These are phyloP conservation scores for Pseudopithomyces maydicus DNA, from an alignment of 2,329 filamentous ascomycete genomes.

Conservation along the genomic window DNA sequence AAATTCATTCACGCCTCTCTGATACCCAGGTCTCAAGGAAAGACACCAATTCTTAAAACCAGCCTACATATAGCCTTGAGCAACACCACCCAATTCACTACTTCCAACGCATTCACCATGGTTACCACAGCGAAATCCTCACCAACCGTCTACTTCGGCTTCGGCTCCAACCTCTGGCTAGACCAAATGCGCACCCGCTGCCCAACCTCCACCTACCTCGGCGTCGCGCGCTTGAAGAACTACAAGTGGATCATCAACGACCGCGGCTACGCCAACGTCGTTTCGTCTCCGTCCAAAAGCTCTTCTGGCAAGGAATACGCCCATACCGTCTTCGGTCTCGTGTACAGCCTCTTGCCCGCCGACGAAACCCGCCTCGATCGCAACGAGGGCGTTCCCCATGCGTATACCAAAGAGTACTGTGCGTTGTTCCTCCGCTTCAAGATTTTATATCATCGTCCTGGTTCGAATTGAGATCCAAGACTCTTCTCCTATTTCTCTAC, in stretches of 20 bases:
- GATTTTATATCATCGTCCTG: too few relatives aligned
- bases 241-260: slow-evolving; percentile 71
- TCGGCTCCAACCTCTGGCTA: slow-evolving; percentile 71
- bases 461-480: too few relatives aligned
- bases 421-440: too few relatives aligned
- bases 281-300: slow-evolving; percentile 26
- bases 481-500: too few relatives aligned
- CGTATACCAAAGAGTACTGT: slow-evolving; percentile 61
- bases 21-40: too few relatives aligned
- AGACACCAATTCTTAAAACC: too few relatives aligned
- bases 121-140: slow-evolving; percentile 2
- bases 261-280: slow-evolving; percentile 72
- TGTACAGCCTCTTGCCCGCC: slow-evolving; percentile 29
- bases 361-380: slow-evolving; percentile 41
- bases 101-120: not conserved
- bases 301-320: slow-evolving; percentile 41
- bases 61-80: too few relatives aligned
- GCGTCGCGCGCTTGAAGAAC: slow-evolving; percentile 60
- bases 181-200: slow-evolving; percentile 69
- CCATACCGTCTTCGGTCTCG: slow-evolving; percentile 40
- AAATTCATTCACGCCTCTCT: too few relatives aligned
- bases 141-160: slow-evolving; percentile 67
- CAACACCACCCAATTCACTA: not conserved
- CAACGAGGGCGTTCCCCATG: slow-evolving; percentile 66
- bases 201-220: slow-evolving; percentile 58